Evolutionary conservation across 2,329 filamentous ascomycete genomes (phyloP).

Genomic region (Fusarium newnesense): DNA sequence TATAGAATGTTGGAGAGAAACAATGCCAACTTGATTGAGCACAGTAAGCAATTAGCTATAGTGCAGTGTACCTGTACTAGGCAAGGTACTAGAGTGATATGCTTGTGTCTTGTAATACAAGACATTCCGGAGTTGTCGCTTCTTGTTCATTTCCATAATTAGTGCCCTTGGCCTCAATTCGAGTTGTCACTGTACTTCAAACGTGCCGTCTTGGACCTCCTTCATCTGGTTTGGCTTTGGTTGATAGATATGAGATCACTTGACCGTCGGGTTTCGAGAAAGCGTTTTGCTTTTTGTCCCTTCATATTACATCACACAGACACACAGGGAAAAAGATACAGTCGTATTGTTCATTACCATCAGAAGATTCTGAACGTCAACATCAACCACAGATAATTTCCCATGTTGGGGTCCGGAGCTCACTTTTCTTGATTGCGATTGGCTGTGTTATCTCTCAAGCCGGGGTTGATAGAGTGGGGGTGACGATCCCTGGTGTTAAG

Average conservation of each 20-base stretch:
- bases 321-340: background rate
- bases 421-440: conserved; percentile 19
- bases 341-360: background rate
- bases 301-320: conserved; percentile 1
- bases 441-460: conserved; percentile 18
- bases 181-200: background rate
- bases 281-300: conserved; percentile 20
- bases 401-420: conserved; percentile 34
- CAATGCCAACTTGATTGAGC: background rate
- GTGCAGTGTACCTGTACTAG: background rate
- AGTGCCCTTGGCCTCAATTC: background rate
- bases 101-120: conserved; percentile 1
- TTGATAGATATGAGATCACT: background rate
- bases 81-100: background rate
- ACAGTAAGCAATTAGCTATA: background rate
- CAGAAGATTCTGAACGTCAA: conserved; percentile 3
- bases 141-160: conserved; percentile 17
- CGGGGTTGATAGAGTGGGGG: conserved; percentile 24
- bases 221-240: background rate
- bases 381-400: conserved; percentile 41
- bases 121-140: conserved; percentile 2
- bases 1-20: background rate
- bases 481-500: conserved; percentile 12
- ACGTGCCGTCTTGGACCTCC: background rate
- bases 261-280: conserved; percentile 3